Evolutionary conservation across 2,329 filamentous ascomycete species (phyloP).

Genomic region (Pseudomassariella vexata): DNA sequence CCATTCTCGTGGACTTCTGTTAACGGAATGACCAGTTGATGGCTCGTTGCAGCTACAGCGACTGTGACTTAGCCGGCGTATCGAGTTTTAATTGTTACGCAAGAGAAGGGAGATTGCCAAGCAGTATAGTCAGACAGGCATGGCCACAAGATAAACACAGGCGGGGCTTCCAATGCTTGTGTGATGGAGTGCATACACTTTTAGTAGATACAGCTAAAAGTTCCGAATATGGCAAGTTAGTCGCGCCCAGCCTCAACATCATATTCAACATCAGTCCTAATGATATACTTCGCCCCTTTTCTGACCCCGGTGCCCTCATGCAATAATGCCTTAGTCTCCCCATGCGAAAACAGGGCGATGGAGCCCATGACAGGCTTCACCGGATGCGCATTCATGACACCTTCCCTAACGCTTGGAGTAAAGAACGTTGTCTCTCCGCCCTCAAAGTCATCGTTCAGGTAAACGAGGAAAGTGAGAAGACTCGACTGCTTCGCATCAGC

Average conservation of each 20-base stretch:
- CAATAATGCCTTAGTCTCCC: conserved; percentile 57
- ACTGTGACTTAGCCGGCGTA: no score
- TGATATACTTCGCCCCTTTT: conserved; percentile 63
- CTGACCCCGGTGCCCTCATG: conserved; percentile 67
- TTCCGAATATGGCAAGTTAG: no score
- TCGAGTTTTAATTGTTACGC: no score
- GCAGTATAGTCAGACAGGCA: no score
- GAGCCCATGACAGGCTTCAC: conserved; percentile 64
- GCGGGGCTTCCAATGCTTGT: no score
- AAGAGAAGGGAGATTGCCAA: no score
- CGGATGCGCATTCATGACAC: conserved; percentile 62
- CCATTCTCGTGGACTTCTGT: no score
- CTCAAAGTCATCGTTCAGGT: conserved; percentile 67
- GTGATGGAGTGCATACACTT: no score
- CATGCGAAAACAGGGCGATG: conserved; percentile 65
- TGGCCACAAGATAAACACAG: no score
- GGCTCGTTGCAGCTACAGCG: no score
- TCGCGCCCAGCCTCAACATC: conserved; percentile 39
- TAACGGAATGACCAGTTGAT: no score
- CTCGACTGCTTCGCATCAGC: conserved; percentile 55
- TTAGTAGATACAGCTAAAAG: no score
- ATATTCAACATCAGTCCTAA: conserved; percentile 66
- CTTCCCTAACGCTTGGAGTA: conserved; percentile 57
- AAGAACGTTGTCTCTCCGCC: conserved; percentile 70
- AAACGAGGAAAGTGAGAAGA: conserved; percentile 63